Evolutionary conservation across 352 stramenopile species (phyloP).

Genomic region (Pythium diclinum): DNA sequence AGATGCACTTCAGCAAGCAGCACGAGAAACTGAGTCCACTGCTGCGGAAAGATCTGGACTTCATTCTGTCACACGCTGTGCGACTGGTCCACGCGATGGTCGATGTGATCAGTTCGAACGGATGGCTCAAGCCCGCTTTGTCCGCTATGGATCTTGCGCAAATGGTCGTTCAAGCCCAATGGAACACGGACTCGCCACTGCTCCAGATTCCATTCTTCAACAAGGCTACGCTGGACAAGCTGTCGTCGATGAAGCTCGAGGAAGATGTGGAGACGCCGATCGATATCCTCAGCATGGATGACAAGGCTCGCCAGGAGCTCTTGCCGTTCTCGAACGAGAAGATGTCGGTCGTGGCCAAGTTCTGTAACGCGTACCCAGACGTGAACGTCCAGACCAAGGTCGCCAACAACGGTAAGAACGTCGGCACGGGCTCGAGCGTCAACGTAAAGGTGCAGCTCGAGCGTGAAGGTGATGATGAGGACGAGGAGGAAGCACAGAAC

Average conservation of each 20-base stretch:
- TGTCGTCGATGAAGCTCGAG: conserved; percentile 56
- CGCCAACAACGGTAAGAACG: conserved; percentile 85
- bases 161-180: conserved; percentile 98
- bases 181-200: conserved; percentile 96
- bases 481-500: conserved; percentile 52
- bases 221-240: conserved; percentile 72
- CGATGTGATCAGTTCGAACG: conserved; percentile 98
- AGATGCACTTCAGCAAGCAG: conserved; percentile 96
- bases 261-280: conserved; percentile 77
- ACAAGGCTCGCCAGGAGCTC: conserved; percentile 89
- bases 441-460: conserved; percentile 87
- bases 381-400: conserved; percentile 95
- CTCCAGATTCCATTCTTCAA: conserved; percentile 97
- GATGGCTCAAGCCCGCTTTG: conserved; percentile 97
- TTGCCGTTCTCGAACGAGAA: conserved; percentile 87
- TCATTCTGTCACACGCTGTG: conserved; percentile 88
- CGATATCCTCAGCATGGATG: conserved; percentile 92
- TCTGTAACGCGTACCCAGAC: conserved; percentile 99
- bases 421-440: conserved; percentile 90
- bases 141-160: conserved; percentile 98
- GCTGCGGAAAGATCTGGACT: conserved; percentile 90
- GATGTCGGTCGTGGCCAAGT: conserved; percentile 97
- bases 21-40: conserved; percentile 88
- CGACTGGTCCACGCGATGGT: conserved; percentile 97
- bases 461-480: conserved; percentile 86